Evolutionary conservation across 2,329 filamentous ascomycete genomes (phyloP).

Genomic region (Claviceps digitariae): DNA sequence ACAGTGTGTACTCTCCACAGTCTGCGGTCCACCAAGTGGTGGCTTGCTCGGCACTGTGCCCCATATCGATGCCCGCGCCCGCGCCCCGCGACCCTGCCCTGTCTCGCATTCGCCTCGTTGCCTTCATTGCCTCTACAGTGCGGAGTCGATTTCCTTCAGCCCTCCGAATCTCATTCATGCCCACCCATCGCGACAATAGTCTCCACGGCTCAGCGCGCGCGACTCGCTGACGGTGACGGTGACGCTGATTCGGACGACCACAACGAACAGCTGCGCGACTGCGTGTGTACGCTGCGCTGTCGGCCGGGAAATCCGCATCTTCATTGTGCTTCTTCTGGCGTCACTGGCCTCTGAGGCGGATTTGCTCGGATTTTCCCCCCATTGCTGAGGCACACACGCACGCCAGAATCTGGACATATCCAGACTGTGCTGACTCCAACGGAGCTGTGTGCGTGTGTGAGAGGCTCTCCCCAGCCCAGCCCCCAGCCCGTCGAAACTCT

Average conservation of each 20-base stretch:
- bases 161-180: conserved; percentile 9
- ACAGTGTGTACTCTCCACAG: neutral
- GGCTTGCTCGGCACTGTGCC: neutral
- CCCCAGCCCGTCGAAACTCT: conserved; percentile 9
- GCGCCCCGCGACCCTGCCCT: conserved; percentile 1
- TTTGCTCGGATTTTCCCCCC: neutral
- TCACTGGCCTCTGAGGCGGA: neutral
- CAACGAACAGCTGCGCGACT: neutral
- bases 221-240: conserved; percentile 10
- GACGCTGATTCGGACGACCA: conserved; percentile 6
- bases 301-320: neutral
- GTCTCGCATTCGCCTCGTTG: conserved; percentile 5
- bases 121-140: conserved; percentile 4
- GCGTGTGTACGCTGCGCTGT: neutral
- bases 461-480: conserved; percentile 8
- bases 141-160: conserved; percentile 1
- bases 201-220: conserved; percentile 14
- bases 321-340: neutral
- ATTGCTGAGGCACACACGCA: conserved; percentile 5
- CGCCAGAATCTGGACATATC: neutral
- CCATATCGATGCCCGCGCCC: neutral
- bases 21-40: too few species aligned
- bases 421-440: neutral
- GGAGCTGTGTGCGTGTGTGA: neutral
- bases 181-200: conserved; percentile 13